Conservation (phyloP, 805 yeast species). For the Candida pini region DNA sequence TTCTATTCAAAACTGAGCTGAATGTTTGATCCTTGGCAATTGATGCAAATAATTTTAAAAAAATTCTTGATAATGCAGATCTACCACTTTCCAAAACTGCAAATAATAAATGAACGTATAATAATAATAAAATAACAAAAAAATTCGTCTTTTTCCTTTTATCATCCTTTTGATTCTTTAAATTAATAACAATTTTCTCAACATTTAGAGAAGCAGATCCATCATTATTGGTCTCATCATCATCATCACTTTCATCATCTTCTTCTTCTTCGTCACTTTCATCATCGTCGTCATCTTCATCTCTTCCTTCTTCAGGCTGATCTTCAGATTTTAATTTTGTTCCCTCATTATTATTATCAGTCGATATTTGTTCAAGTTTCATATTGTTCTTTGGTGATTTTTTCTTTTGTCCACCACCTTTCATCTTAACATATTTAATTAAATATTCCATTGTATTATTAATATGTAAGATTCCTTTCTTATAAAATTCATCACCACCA, state of each 20-base stretch:
- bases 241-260: constrained; percentile 4
- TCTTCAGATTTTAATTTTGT: neutral
- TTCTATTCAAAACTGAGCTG: constrained; percentile 35
- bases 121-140: constrained; percentile 43
- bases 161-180: constrained; percentile 31
- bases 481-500: constrained; percentile 47
- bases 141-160: constrained; percentile 35
- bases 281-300: constrained; percentile 5
- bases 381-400: constrained; percentile 1
- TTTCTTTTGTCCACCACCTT: constrained; percentile 2
- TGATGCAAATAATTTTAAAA: constrained; percentile 43
- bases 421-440: constrained; percentile 36
- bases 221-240: neutral
- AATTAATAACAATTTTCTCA: constrained; percentile 30
- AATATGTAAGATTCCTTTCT: constrained; percentile 47
- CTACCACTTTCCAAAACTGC: constrained; percentile 51
- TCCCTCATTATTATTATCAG: neutral
- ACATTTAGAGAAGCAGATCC: constrained; percentile 21
- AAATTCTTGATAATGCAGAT: constrained; percentile 44
- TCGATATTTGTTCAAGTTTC: neutral
- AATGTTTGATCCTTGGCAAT: constrained; percentile 44
- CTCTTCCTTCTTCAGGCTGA: constrained; percentile 4
- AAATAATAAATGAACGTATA: constrained; percentile 50
- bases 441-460: constrained; percentile 52
- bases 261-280: constrained; percentile 11